Evolutionary conservation across 2,329 filamentous ascomycete genomes (phyloP).

Genomic region (Diplodia seriata): DNA sequence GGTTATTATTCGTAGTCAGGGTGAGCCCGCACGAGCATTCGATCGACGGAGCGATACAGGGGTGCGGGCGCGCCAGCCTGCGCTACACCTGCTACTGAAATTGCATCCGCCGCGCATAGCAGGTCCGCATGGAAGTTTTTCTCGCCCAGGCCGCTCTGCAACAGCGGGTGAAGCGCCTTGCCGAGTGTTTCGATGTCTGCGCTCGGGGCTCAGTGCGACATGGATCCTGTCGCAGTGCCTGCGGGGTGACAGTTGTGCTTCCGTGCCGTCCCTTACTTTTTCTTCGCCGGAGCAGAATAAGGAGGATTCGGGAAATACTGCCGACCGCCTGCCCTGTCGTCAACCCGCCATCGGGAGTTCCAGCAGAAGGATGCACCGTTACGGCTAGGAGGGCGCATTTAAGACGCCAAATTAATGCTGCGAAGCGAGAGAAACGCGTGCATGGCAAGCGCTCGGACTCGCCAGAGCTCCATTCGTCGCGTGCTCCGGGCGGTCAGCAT

Average conservation of each 20-base stretch:
- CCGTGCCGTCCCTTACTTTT: neutral
- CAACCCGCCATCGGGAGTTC: neutral
- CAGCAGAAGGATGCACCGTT: slow-evolving; percentile 3
- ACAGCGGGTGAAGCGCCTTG: slow-evolving; percentile 11
- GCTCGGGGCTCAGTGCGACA: slow-evolving; percentile 6
- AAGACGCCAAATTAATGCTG: slow-evolving; percentile 10
- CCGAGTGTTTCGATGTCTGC: slow-evolving; percentile 3
- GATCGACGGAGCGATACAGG: slow-evolving; percentile 15
- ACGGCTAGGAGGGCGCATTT: slow-evolving; percentile 4
- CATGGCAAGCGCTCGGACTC: slow-evolving; percentile 1
- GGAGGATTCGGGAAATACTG: neutral
- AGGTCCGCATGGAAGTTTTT: neutral
- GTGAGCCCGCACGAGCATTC: slow-evolving; percentile 19
- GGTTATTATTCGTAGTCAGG: slow-evolving; percentile 27
- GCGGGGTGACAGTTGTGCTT: slow-evolving; percentile 1
- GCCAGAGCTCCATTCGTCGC: slow-evolving; percentile 1
- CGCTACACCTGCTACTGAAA: slow-evolving; percentile 7
- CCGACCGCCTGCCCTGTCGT: slow-evolving; percentile 1
- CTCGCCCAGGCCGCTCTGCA: slow-evolving; percentile 5
- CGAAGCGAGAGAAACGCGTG: slow-evolving; percentile 11
- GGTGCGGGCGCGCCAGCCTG: slow-evolving; percentile 7
- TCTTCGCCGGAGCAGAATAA: neutral
- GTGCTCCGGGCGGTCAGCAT: slow-evolving; percentile 7
- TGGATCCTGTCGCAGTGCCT: slow-evolving; percentile 2
- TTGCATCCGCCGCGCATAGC: slow-evolving; percentile 17